A percentile compares a stretch with the other conserved stretches of the same genome.
Evolutionary conservation across 1,284 basidiomycete genomes (phyloP).

Genomic region (Salmacisia buchloeana): DNA sequence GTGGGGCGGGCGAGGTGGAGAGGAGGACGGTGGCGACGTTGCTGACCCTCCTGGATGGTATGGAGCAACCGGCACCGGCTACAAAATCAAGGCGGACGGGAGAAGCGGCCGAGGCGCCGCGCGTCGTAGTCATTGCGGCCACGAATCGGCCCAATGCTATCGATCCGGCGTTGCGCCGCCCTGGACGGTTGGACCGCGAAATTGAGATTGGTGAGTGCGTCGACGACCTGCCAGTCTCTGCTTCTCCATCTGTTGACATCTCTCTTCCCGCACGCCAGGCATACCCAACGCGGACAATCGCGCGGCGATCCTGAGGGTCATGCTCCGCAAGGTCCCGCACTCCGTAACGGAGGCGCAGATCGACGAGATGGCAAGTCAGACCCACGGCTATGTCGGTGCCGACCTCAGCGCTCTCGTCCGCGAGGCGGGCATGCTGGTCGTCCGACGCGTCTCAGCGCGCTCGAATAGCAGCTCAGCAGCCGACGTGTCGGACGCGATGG

Average conservation of each 20-base stretch:
- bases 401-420: slow-evolving; percentile 87
- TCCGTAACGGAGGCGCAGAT: slow-evolving; percentile 63
- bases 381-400: slow-evolving; percentile 96
- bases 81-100: slow-evolving; percentile 8
- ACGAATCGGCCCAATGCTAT: slow-evolving; percentile 96
- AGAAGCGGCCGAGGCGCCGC: slow-evolving; percentile 29
- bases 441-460: slow-evolving; percentile 60
- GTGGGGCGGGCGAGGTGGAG: slow-evolving; percentile 67
- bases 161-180: slow-evolving; percentile 86
- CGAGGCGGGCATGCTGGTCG: slow-evolving; percentile 83
- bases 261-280: slow-evolving; percentile 55
- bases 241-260: neutral
- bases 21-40: slow-evolving; percentile 91
- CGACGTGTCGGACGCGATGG: neutral
- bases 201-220: slow-evolving; percentile 81
- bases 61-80: slow-evolving; percentile 52
- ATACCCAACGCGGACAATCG: slow-evolving; percentile 81
- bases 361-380: slow-evolving; percentile 64
- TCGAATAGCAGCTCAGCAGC: neutral
- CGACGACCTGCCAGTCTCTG: neutral
- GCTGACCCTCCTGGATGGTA: slow-evolving; percentile 89
- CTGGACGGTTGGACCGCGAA: slow-evolving; percentile 91
- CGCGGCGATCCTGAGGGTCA: slow-evolving; percentile 72
- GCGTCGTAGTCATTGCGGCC: slow-evolving; percentile 90
- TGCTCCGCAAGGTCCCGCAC: slow-evolving; percentile 76